Evolutionary conservation across 1,284 basidiomycete species (phyloP), one percentile per base, ranked within the genome.

Genomic region (Cutaneotrichosporon spelunceum): DNA sequence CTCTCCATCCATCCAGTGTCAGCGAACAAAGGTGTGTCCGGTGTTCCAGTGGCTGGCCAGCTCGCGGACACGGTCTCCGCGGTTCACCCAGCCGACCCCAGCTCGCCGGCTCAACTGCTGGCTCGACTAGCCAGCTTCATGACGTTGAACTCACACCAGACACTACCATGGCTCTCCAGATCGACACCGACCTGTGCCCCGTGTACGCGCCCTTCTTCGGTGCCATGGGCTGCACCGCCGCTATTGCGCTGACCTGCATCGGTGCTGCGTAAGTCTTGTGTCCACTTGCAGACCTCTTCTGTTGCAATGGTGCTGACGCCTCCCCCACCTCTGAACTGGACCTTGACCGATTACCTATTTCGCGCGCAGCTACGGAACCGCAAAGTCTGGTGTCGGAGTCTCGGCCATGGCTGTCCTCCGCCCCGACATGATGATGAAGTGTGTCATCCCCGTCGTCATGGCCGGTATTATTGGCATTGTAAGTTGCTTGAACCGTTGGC

Each of bases 301-400:
- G n/a, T n/a, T n/a, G 36, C 45, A 10, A 11, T 47, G 26, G 10
- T 36, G 52, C 52, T 53, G 52, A 53, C 49, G 36, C 50, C 36
- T 14, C 21, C 39, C 9, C 27, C 23, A 4, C 57, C 19, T 23
- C 6, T 30, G 23, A 21, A 13, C 45, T 26, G 9, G 13, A 26
- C 19, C 24, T 16, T 16, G 6, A 10, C 10, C 13, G 14, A 29
- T 16, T 49, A 4, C 48, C 26, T n/a, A 7, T n/a, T 6, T 19
- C 27, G 8, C 8, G 13, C 42, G 14, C 63, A 82, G 82, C 59
- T 86, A 85, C 83, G 95, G 95, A 68, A 99, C 94, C 39, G 92
- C 95, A 74, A 99, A 99, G 83, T 96, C 95, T 73, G 95, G 95
- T 77, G 94, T 99, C 73, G 96, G 95, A 79, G 97, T 99, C 77